These are phyloP conservation scores for Spirogloea muscicola DNA, from an alignment of 139 green algal species.

Conservation along the genomic window DNA sequence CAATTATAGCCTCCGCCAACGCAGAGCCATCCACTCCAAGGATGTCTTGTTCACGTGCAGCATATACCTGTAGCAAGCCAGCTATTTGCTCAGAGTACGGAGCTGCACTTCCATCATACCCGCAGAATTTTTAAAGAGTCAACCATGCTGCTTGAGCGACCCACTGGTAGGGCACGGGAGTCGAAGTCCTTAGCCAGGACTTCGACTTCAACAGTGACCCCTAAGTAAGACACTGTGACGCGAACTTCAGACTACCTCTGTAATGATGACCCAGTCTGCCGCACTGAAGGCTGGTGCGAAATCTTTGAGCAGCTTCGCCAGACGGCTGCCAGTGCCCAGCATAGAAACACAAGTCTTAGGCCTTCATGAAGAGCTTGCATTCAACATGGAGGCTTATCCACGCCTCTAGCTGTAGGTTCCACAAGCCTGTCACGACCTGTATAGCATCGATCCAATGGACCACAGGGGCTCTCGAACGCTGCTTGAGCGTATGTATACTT, in stretches of 20 bases:
- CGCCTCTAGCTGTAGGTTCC: no score
- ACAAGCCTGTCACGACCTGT: not conserved
- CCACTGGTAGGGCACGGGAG: no score
- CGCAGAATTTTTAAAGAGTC: not conserved
- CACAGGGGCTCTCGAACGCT: not conserved
- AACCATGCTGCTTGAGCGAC: not conserved
- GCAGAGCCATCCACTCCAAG: conserved; percentile 7
- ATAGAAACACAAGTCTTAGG: not conserved
- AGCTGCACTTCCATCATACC: not conserved
- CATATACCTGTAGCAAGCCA: conserved; percentile 19
- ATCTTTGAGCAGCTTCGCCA: conserved; percentile 25
- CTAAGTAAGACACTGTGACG: not conserved
- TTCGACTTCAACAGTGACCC: not conserved
- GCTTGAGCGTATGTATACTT: no score
- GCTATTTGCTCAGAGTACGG: not conserved
- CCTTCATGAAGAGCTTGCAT: not conserved
- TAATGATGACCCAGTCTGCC: conserved; percentile 43
- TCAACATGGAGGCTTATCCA: not conserved
- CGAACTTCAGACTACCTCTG: conserved; percentile 16
- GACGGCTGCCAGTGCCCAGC: conserved; percentile 11
- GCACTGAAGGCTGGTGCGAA: conserved; percentile 42
- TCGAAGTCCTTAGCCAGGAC: not conserved
- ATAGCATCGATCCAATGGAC: not conserved
- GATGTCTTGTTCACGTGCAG: conserved; percentile 21
- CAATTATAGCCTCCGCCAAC: conserved; percentile 20